Percentiles rank a stretch among this genome's conserved stretches.
Evolutionary conservation across 176 grass and related monocot genomes (phyloP).

Genomic region (Areca catechu): DNA sequence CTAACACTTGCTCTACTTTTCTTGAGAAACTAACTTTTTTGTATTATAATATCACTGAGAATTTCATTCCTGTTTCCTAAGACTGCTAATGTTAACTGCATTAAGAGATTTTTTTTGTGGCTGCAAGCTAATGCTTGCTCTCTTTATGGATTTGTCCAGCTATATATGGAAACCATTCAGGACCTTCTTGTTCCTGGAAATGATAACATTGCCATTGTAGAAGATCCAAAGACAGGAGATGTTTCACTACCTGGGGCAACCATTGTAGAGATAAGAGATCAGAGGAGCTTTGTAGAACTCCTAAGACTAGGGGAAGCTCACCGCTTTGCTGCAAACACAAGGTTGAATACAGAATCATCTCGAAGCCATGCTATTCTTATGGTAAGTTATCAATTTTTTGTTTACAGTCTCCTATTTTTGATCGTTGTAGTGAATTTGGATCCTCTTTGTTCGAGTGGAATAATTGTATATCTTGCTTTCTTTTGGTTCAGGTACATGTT

Average conservation of each 20-base stretch:
- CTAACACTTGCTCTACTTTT: too few relatives aligned
- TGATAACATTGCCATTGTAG: constrained; percentile 98
- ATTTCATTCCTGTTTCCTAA: too few relatives aligned
- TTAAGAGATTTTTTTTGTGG: too few relatives aligned
- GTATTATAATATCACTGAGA: too few relatives aligned
- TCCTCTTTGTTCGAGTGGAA: constrained; percentile 1
- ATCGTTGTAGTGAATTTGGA: constrained; percentile 1
- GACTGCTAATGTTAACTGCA: too few relatives aligned
- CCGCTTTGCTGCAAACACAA: constrained; percentile 90
- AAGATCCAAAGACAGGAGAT: constrained; percentile 94
- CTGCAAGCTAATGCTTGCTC: too few relatives aligned
- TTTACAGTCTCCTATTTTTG: constrained; percentile 8
- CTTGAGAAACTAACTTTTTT: too few relatives aligned
- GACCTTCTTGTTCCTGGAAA: constrained; percentile 95
- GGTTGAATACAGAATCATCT: constrained; percentile 95
- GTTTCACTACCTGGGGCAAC: constrained; percentile 91
- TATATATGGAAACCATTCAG: constrained; percentile 99
- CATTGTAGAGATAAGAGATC: constrained; percentile 80
- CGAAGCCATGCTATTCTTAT: constrained; percentile 96
- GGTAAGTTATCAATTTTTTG: constrained; percentile 39
- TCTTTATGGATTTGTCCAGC: constrained; percentile 37
- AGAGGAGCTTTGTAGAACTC: constrained; percentile 88
- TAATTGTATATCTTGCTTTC: not conserved
- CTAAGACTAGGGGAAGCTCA: constrained; percentile 88
- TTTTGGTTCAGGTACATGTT: constrained; percentile 67